phyloP scores from a whole-genome alignment of 148 eudicot genomes.

The Arbutus unedo region DNA sequence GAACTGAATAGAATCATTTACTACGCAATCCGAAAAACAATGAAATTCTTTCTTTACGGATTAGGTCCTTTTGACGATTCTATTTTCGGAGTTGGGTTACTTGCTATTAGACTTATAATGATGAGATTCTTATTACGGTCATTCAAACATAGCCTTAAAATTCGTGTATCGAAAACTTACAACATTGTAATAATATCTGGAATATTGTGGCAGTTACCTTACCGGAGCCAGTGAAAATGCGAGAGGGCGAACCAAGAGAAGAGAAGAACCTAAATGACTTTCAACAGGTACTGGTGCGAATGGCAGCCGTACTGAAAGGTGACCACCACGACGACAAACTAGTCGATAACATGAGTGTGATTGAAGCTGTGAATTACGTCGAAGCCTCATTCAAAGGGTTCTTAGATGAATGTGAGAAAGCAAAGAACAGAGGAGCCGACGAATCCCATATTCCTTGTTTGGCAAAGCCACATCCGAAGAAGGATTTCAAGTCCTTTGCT shows the following conservation, averaged over 20 bases:
- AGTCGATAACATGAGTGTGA: slow-evolving; percentile 58
- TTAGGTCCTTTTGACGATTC: neutral
- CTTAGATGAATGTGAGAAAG: slow-evolving; percentile 48
- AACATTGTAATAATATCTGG: neutral
- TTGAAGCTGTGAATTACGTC: slow-evolving; percentile 52
- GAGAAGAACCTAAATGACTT: slow-evolving; percentile 51
- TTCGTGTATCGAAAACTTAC: neutral
- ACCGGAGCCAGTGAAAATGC: slow-evolving; percentile 56
- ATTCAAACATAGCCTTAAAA: neutral
- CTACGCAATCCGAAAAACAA: no score
- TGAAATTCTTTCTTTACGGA: neutral
- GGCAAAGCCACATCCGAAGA: slow-evolving; percentile 1
- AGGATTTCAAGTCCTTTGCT: slow-evolving; percentile 20
- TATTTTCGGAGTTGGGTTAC: neutral
- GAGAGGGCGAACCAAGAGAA: slow-evolving; percentile 45
- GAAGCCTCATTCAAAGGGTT: slow-evolving; percentile 48
- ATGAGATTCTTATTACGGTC: neutral
- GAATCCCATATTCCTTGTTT: slow-evolving; percentile 38
- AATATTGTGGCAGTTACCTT: slow-evolving; percentile 41
- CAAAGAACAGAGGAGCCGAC: slow-evolving; percentile 39
- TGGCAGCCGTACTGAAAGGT: slow-evolving; percentile 72
- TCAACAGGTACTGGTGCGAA: slow-evolving; percentile 63
- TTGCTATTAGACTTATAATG: neutral
- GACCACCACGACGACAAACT: slow-evolving; percentile 53
- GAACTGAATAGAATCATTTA: no score